Conservation (phyloP, 2,329 filamentous ascomycete species). For the Cytospora mali region DNA sequence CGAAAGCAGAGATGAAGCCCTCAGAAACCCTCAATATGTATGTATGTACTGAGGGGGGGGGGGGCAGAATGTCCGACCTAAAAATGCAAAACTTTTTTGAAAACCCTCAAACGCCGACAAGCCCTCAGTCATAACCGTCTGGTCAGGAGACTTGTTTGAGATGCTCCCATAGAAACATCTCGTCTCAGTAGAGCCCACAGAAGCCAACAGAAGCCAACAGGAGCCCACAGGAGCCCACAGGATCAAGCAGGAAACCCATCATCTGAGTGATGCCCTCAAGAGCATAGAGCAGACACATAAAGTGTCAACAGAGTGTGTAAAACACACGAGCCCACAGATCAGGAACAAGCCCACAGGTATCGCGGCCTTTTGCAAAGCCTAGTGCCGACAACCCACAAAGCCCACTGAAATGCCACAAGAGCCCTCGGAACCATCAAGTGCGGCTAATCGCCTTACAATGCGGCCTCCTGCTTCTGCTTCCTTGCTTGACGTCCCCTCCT, state of each 20-base stretch:
- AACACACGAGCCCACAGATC: conserved; percentile 37
- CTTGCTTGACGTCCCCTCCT: conserved; percentile 12
- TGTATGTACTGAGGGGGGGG: not conserved
- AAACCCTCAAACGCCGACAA: conserved; percentile 25
- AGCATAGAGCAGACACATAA: conserved; percentile 36
- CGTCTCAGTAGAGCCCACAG: conserved; percentile 19
- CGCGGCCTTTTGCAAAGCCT: conserved; percentile 46
- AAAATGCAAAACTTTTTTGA: conserved; percentile 26
- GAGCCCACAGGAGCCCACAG: conserved; percentile 33
- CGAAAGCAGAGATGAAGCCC: conserved; percentile 12
- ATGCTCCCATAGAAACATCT: conserved; percentile 29
- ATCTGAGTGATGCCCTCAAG: conserved; percentile 31
- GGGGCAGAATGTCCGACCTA: not conserved
- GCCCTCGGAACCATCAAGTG: conserved; percentile 50
- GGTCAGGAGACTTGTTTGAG: conserved; percentile 22
- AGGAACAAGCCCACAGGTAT: conserved; percentile 55
- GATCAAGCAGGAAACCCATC: conserved; percentile 33
- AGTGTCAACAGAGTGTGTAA: conserved; percentile 26
- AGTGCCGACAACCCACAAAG: conserved; percentile 63
- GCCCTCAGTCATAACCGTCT: conserved; percentile 28
- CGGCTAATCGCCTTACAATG: conserved; percentile 44
- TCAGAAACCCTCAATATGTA: conserved; percentile 13
- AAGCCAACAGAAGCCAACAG: conserved; percentile 30
- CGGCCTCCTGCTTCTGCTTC: conserved; percentile 74
- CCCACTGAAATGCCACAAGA: conserved; percentile 50